Base-by-base conservation (phyloP, 352 stramenopile genomes). In the Globisporangium canariense region DNA sequence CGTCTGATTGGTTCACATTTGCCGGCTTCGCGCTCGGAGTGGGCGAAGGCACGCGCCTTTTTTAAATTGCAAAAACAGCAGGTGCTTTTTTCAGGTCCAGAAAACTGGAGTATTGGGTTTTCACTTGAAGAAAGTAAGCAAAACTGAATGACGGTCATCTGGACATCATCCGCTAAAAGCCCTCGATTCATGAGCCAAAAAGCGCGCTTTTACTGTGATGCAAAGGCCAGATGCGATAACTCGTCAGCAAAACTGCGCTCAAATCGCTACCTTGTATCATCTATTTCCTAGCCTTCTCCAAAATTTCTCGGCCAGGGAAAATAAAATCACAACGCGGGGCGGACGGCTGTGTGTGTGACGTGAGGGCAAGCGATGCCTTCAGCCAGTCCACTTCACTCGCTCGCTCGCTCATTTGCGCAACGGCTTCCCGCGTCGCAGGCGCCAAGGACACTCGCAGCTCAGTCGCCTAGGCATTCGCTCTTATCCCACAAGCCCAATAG, bases 331-430 rank as follows among this genome's bases (percentile, higher is more conserved):
- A 13, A 11, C 47, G n/a, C 28, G 47, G 47, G 28, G 16, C 20
- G 4, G 16, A 46, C 40, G 40, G n/a, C 32, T 36, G 32, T 36
- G 32, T 4, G 32, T 36, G 32, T 36, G 32, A 36, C 32, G 32
- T 36, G 32, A 36, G 32, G 32, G 32, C 32, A 36, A 36, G 7
- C 4, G 32, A 36, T 36, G 32, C 32, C 25, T 28, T 28, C 25
- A 28, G 25, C 25, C 51, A 57, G 51, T 57, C 28, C 30, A 45
- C 38, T 18, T n/a, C 22, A 36, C 22, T n/a, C 47, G 0, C 22
- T 52, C 46, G n/a, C n/a, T 54, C 49, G 16, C 18, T 55, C 51
- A 58, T 43, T 57, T 28, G 51, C 51, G 30, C 51, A 58, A 41
- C 51, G 18, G 30, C 30, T 16, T 57, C 28, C 49, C 13, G 10